phyloP scores from a whole-genome alignment of 768 basidiomycete genomes.

The Lactarius hengduanensis region DNA sequence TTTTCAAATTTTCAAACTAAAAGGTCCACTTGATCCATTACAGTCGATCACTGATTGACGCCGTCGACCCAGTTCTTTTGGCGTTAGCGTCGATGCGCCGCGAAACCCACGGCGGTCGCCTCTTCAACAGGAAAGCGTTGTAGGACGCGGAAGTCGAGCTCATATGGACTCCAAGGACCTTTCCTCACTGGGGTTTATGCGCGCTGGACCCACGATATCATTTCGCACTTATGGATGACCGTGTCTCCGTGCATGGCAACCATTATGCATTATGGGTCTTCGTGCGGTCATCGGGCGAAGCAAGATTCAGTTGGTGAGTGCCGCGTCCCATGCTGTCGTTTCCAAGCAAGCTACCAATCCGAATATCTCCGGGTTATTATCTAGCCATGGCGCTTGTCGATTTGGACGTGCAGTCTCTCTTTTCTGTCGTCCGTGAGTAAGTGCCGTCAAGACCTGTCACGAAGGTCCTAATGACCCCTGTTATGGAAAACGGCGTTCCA shows the following conservation, averaged over 20 bases:
- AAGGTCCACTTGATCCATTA: not conserved
- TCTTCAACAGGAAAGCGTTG: not conserved
- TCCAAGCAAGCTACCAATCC: not conserved
- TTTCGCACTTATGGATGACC: not conserved
- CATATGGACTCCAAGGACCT: slow-evolving; percentile 1
- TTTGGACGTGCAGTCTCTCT: not conserved
- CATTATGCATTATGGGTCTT: not conserved
- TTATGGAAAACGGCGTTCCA: not conserved
- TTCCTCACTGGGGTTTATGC: not conserved
- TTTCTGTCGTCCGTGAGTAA: not conserved
- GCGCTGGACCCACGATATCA: not conserved
- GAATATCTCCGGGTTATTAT: not conserved
- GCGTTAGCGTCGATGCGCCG: not conserved
- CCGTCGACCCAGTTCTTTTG: not conserved
- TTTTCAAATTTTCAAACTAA: not conserved
- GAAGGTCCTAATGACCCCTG: not conserved
- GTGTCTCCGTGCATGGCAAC: not conserved
- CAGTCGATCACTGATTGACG: not conserved
- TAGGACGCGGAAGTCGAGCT: not conserved
- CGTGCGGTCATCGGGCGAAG: not conserved
- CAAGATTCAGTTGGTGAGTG: not conserved
- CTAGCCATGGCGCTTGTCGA: not conserved
- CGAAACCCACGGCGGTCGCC: not conserved
- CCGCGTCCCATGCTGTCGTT: not conserved
- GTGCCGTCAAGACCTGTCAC: not conserved